These are phyloP conservation scores for Waltiozyma sp. DNA, from an alignment of 1,139 yeast genomes.

Conservation along the genomic window DNA sequence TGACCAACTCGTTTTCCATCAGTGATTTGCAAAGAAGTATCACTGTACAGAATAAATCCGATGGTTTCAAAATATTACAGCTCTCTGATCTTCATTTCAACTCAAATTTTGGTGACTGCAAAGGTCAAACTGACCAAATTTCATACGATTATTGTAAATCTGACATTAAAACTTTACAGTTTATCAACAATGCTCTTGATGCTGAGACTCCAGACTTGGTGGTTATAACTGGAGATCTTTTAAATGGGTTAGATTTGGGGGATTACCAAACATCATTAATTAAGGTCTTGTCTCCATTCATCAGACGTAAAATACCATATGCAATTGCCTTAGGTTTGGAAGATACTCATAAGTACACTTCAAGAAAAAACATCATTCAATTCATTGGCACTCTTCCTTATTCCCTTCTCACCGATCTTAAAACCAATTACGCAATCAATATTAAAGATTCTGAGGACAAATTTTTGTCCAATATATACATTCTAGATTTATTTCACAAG, in stretches of 20 bases:
- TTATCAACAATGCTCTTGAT: conserved; percentile 55
- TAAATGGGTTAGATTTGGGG: conserved; percentile 49
- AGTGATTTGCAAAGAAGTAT: neutral
- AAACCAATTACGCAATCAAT: conserved; percentile 12
- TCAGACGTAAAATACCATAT: conserved; percentile 59
- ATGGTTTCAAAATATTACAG: conserved; percentile 65
- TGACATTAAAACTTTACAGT: conserved; percentile 54
- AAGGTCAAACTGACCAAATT: conserved; percentile 50
- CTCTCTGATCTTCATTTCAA: conserved; percentile 81
- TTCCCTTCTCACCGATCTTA: conserved; percentile 4
- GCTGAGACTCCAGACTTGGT: conserved; percentile 71
- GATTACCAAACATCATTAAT: conserved; percentile 72
- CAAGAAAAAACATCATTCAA: conserved; percentile 13
- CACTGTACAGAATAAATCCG: conserved; percentile 22
- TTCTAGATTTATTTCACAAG: conserved; percentile 9
- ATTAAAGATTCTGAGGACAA: conserved; percentile 8
- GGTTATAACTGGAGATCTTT: conserved; percentile 75
- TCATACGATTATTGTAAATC: conserved; percentile 46
- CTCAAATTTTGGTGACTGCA: conserved; percentile 65
- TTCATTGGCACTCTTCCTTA: conserved; percentile 17
- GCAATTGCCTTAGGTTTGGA: conserved; percentile 71
- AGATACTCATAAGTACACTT: conserved; percentile 18
- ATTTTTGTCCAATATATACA: conserved; percentile 7
- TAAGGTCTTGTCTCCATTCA: conserved; percentile 67
- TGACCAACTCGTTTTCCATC: too few species aligned